Conservation (phyloP, 345 rosid species). For the Pugionium dolabratum region DNA sequence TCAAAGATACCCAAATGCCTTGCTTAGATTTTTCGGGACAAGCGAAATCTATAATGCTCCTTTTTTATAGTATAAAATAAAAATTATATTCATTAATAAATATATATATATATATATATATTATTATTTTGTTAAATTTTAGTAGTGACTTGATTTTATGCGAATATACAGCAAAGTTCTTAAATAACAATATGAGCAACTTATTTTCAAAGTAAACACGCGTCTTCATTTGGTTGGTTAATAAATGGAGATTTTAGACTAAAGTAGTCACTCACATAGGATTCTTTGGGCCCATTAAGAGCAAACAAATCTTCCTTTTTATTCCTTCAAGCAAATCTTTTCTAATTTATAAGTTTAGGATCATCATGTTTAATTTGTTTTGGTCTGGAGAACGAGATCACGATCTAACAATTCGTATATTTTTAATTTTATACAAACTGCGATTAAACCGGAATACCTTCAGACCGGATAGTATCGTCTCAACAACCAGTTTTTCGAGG, state of each 20-base stretch:
- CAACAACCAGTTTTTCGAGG: too few species aligned
- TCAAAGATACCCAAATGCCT: too few species aligned
- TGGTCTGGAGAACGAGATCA: slow-evolving; percentile 9
- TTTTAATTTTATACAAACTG: neutral
- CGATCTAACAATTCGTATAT: neutral
- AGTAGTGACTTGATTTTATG: slow-evolving; percentile 16
- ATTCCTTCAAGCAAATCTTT: too few species aligned
- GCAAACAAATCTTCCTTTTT: slow-evolving; percentile 7
- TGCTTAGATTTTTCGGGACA: too few species aligned
- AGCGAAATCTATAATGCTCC: too few species aligned
- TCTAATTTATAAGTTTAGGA: too few species aligned
- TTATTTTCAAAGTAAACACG: neutral
- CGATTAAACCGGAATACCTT: neutral
- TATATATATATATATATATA: too few species aligned
- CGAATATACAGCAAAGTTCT: slow-evolving; percentile 23
- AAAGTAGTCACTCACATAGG: slow-evolving; percentile 14
- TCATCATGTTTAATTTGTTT: neutral
- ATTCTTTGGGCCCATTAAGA: slow-evolving; percentile 12
- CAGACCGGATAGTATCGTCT: too few species aligned
- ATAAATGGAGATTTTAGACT: slow-evolving; percentile 1
- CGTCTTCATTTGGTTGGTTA: neutral
- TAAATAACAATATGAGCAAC: neutral
- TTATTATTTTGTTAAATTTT: too few species aligned
- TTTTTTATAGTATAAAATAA: too few species aligned
- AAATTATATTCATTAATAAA: too few species aligned